Evolutionary conservation across 129 eudicot genomes (phyloP).

Genomic region (Rutidosis leptorrhynchoides): DNA sequence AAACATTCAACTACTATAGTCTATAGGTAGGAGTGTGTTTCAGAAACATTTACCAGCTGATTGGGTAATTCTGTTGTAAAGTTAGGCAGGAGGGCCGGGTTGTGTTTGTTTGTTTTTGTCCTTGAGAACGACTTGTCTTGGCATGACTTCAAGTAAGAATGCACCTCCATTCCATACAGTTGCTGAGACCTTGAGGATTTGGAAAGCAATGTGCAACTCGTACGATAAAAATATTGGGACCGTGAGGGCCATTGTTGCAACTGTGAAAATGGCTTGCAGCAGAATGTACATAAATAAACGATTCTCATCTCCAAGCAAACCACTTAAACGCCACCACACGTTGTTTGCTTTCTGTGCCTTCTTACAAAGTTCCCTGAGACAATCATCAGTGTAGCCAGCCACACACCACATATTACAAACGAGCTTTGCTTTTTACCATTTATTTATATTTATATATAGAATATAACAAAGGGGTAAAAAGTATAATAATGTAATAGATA

Average conservation of each 20-base stretch:
- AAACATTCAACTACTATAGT: not conserved
- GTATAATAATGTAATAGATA: slow-evolving; percentile 1
- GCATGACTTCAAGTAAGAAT: slow-evolving; percentile 91
- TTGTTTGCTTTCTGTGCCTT: slow-evolving; percentile 96
- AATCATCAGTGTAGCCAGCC: not conserved
- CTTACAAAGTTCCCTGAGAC: slow-evolving; percentile 81
- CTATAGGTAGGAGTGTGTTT: slow-evolving; percentile 6
- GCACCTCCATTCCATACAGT: slow-evolving; percentile 87
- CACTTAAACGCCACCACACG: slow-evolving; percentile 97
- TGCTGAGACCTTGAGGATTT: slow-evolving; percentile 78
- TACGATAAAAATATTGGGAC: slow-evolving; percentile 95
- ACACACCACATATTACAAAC: not conserved
- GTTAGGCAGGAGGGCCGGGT: slow-evolving; percentile 41
- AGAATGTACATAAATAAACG: slow-evolving; percentile 81
- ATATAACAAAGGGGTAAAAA: not conserved
- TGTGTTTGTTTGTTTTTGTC: slow-evolving; percentile 74
- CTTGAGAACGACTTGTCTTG: slow-evolving; percentile 79
- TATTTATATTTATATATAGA: not conserved
- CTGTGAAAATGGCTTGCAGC: slow-evolving; percentile 78
- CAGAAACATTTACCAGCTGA: slow-evolving; percentile 22
- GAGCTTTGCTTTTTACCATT: not conserved
- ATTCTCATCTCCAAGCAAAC: slow-evolving; percentile 89
- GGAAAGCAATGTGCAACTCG: slow-evolving; percentile 64
- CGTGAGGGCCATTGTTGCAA: slow-evolving; percentile 85
- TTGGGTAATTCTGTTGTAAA: slow-evolving; percentile 21